Evolutionary conservation across 2,329 filamentous ascomycete genomes (phyloP).

Genomic region (Lecanicillium sp.): DNA sequence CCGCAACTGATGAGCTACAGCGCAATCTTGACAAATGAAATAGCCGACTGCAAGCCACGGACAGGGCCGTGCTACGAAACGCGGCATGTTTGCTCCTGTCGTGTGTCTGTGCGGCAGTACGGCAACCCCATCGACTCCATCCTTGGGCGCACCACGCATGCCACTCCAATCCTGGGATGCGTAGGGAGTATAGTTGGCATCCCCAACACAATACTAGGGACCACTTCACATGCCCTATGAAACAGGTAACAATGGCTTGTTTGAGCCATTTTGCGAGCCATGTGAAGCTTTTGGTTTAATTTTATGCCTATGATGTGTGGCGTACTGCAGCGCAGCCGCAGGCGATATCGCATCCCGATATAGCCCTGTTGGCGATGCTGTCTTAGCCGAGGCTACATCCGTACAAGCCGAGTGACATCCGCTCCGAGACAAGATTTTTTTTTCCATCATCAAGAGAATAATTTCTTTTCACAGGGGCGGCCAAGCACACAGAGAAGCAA

Average conservation of each 20-base stretch:
- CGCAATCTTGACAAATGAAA: background rate
- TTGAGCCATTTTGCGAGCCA: background rate
- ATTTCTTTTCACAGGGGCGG: background rate
- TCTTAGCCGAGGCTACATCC: background rate
- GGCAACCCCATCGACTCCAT: background rate
- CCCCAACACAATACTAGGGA: background rate
- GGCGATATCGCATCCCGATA: background rate
- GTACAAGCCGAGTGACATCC: background rate
- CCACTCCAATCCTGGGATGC: background rate
- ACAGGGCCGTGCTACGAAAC: background rate
- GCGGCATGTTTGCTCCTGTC: background rate
- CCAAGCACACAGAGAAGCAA: background rate
- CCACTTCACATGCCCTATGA: background rate
- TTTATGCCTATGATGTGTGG: background rate
- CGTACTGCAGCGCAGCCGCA: background rate
- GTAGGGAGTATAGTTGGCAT: background rate
- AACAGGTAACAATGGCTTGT: background rate
- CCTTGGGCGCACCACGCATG: background rate
- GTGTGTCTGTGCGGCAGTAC: background rate
- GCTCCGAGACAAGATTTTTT: no score
- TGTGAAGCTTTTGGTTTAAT: background rate
- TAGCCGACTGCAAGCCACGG: background rate
- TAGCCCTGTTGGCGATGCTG: background rate
- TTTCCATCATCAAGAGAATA: background rate
- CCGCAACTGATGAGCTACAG: background rate